Evolutionary conservation across 2,329 filamentous ascomycete genomes (phyloP).

Genomic region (Claviceps maximensis): DNA sequence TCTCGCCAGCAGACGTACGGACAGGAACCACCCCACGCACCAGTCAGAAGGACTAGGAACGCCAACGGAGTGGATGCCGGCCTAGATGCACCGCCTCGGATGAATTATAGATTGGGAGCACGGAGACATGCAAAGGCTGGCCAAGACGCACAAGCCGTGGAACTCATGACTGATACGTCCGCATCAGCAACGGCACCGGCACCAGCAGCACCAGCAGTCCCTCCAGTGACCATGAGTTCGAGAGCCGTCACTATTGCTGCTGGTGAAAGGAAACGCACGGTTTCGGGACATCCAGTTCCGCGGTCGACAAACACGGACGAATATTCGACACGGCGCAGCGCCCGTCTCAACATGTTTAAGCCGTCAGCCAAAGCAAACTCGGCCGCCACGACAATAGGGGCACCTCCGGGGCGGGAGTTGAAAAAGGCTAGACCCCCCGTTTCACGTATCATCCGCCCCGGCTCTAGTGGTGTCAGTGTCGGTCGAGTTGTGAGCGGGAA

Average conservation of each 20-base stretch:
- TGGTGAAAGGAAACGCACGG: conserved; percentile 70
- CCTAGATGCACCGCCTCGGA: conserved; percentile 48
- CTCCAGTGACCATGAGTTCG: conserved; percentile 19
- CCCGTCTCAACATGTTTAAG: conserved; percentile 56
- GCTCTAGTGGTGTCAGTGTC: conserved; percentile 55
- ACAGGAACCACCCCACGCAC: conserved; percentile 38
- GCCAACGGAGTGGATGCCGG: conserved; percentile 38
- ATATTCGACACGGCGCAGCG: conserved; percentile 51
- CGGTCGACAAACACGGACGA: conserved; percentile 42
- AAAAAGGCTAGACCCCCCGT: conserved; percentile 72
- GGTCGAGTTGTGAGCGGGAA: conserved; percentile 85
- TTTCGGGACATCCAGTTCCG: conserved; percentile 67
- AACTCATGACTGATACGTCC: conserved; percentile 29
- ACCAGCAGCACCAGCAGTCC: conserved; percentile 20
- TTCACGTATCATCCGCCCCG: conserved; percentile 51
- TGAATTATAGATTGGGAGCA: conserved; percentile 42
- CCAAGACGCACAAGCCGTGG: conserved; percentile 19
- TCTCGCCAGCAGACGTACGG: conserved; percentile 12
- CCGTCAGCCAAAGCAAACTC: conserved; percentile 54
- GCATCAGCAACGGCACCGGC: conserved; percentile 17
- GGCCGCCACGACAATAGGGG: conserved; percentile 40
- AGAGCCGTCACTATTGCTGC: conserved; percentile 27
- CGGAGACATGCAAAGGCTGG: conserved; percentile 27
- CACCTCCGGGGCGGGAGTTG: conserved; percentile 53
- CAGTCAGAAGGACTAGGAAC: conserved; percentile 39